A percentile compares a stretch with the other conserved stretches of the same genome.
These are phyloP conservation scores for Ophiosphaerella narmari DNA, from an alignment of 2,329 filamentous ascomycete genomes.

Conservation along the genomic window DNA sequence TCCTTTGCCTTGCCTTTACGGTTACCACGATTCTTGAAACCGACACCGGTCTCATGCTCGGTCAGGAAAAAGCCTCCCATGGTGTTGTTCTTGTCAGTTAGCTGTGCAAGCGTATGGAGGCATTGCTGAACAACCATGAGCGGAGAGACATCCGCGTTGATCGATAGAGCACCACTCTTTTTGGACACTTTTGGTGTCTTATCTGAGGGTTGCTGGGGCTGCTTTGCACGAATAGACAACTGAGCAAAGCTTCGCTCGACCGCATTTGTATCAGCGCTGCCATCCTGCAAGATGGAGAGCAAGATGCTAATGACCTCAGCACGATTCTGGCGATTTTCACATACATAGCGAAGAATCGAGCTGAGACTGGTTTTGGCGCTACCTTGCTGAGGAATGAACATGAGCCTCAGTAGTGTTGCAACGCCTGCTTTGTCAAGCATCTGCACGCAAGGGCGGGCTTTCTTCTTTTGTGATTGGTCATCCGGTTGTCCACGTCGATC, in stretches of 20 bases:
- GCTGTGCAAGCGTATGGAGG: conserved; percentile 79
- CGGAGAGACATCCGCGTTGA: conserved; percentile 87
- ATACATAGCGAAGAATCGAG: conserved; percentile 86
- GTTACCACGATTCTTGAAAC: conserved; percentile 75
- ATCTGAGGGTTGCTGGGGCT: conserved; percentile 63
- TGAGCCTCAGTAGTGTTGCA: conserved; percentile 93
- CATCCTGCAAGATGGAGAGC: conserved; percentile 92
- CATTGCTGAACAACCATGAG: conserved; percentile 96
- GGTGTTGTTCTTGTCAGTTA: conserved; percentile 83
- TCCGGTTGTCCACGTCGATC: conserved; percentile 49
- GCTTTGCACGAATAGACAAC: conserved; percentile 87
- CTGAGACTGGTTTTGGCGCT: conserved; percentile 84
- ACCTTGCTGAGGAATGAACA: conserved; percentile 94
- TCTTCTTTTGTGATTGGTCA: conserved; percentile 64
- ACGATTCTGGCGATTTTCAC: conserved; percentile 94
- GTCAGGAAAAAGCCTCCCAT: conserved; percentile 91
- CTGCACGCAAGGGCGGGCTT: conserved; percentile 79
- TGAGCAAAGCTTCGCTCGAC: conserved; percentile 96
- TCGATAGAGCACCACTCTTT: conserved; percentile 65
- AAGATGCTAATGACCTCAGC: conserved; percentile 92
- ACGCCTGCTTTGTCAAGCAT: conserved; percentile 97
- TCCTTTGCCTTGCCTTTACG: conserved; percentile 91
- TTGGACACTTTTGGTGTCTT: conserved; percentile 87
- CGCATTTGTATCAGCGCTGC: conserved; percentile 88
- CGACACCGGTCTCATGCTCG: conserved; percentile 82